Percentiles rank a stretch among this genome's conserved stretches.
These are phyloP conservation scores for Clarireedia homoeocarpa DNA, from an alignment of 2,329 filamentous ascomycete species.

Conservation along the genomic window DNA sequence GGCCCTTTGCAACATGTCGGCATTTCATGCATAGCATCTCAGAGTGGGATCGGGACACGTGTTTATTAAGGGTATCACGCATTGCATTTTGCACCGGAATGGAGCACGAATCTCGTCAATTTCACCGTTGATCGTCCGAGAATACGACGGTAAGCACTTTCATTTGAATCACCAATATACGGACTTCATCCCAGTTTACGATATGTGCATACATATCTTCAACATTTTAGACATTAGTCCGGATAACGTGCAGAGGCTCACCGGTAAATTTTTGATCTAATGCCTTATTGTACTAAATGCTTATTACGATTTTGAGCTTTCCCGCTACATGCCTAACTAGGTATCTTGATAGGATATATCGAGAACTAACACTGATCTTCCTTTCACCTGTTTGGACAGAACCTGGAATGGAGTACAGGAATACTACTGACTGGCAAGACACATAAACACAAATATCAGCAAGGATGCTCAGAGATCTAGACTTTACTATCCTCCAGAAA, in stretches of 20 bases:
- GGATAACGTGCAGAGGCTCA: background rate
- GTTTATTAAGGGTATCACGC: slow-evolving; percentile 2
- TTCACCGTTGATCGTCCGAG: background rate
- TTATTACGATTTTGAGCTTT: no score
- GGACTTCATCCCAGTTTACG: background rate
- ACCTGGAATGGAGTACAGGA: background rate
- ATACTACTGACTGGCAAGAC: background rate
- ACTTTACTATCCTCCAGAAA: background rate
- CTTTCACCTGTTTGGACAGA: background rate
- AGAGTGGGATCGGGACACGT: background rate
- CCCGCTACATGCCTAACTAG: background rate
- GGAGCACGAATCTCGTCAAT: background rate
- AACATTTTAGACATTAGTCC: background rate
- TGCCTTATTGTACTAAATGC: no score
- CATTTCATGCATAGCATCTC: slow-evolving; percentile 2
- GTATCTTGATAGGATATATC: background rate
- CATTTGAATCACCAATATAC: background rate
- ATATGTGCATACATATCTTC: background rate
- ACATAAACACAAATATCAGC: background rate
- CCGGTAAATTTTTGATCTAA: background rate
- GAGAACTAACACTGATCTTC: background rate
- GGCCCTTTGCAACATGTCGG: background rate
- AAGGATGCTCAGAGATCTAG: background rate
- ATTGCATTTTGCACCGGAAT: background rate
- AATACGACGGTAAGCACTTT: slow-evolving; percentile 5